Percentiles rank a stretch among this genome's conserved stretches.
These are phyloP conservation scores for Hyphopichia fennica DNA, from an alignment of 1,139 yeast species.

Conservation along the genomic window DNA sequence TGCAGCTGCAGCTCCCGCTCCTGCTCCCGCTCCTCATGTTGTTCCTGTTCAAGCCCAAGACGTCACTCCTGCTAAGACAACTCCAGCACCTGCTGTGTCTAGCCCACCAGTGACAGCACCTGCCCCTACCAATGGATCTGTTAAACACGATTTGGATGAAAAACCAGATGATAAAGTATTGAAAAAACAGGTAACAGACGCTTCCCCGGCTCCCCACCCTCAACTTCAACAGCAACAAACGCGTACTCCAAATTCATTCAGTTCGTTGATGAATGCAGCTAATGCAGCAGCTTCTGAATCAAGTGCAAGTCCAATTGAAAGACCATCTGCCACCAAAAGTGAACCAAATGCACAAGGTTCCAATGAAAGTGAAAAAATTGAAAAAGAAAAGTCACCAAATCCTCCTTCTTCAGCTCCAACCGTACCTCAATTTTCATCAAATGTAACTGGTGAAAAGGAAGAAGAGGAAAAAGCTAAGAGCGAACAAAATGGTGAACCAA, in stretches of 20 bases:
- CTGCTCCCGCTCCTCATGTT: not conserved
- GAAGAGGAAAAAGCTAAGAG: slow-evolving; percentile 10
- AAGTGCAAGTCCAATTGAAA: slow-evolving; percentile 9
- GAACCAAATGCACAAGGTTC: slow-evolving; percentile 5
- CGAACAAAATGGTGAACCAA: slow-evolving; percentile 26
- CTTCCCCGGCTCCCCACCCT: not conserved
- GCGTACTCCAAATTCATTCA: slow-evolving; percentile 15
- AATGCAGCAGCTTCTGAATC: slow-evolving; percentile 11
- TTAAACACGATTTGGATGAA: slow-evolving; percentile 41
- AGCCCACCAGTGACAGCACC: slow-evolving; percentile 1
- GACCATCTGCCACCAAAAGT: not conserved
- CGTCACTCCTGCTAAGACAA: not conserved
- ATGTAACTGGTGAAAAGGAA: slow-evolving; percentile 17
- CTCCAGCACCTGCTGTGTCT: not conserved
- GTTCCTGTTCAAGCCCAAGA: not conserved
- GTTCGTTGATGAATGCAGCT: slow-evolving; percentile 34
- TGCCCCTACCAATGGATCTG: slow-evolving; percentile 4
- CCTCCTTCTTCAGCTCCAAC: slow-evolving; percentile 16
- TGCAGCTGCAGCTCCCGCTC: not conserved
- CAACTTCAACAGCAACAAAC: not conserved
- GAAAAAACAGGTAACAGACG: slow-evolving; percentile 17
- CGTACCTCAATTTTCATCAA: slow-evolving; percentile 23
- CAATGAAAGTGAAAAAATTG: slow-evolving; percentile 27
- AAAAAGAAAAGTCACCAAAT: slow-evolving; percentile 7
- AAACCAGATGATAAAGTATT: slow-evolving; percentile 29